Evolutionary conservation across 208 protist species (phyloP).

Genomic region (Paratrypanosoma confusum): DNA sequence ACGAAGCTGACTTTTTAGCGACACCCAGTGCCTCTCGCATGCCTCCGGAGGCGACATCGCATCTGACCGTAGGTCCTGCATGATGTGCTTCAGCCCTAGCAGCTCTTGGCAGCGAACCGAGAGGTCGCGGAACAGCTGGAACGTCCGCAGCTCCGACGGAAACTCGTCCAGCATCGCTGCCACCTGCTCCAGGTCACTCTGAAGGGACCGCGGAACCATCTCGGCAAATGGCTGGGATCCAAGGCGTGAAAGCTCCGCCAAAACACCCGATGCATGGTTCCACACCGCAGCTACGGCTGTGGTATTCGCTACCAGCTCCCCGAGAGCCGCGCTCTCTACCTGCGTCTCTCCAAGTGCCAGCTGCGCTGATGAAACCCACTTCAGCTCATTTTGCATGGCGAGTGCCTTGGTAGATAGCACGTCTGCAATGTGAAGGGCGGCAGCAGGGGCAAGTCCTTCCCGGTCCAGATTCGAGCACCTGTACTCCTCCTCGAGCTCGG

Average conservation of each 20-base stretch:
- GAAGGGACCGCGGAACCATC: constrained; percentile 83
- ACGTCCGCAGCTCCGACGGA: constrained; percentile 40
- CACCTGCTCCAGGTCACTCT: constrained; percentile 63
- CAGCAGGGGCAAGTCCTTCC: constrained; percentile 8
- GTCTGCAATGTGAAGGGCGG: constrained; percentile 51
- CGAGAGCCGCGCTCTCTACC: constrained; percentile 38
- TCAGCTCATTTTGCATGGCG: constrained; percentile 40
- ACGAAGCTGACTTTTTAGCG: constrained; percentile 83
- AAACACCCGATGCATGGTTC: constrained; percentile 66
- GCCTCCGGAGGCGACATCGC: constrained; percentile 83
- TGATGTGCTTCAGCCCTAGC: constrained; percentile 51
- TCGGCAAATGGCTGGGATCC: constrained; percentile 89
- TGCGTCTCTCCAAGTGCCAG: constrained; percentile 46
- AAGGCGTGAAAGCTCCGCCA: constrained; percentile 65
- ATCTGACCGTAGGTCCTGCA: constrained; percentile 90
- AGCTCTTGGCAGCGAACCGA: constrained; percentile 22
- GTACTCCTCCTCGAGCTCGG: constrained; percentile 36
- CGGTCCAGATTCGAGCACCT: constrained; percentile 19
- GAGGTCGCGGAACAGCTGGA: constrained; percentile 44
- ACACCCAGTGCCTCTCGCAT: constrained; percentile 57
- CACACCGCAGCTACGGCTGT: constrained; percentile 87
- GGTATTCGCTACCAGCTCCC: constrained; percentile 72
- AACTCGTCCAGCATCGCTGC: constrained; percentile 42
- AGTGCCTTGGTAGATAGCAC: constrained; percentile 57
- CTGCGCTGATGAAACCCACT: constrained; percentile 75